Conservation (phyloP, 345 rosid species). For the Xanthoceras sorbifolium region DNA sequence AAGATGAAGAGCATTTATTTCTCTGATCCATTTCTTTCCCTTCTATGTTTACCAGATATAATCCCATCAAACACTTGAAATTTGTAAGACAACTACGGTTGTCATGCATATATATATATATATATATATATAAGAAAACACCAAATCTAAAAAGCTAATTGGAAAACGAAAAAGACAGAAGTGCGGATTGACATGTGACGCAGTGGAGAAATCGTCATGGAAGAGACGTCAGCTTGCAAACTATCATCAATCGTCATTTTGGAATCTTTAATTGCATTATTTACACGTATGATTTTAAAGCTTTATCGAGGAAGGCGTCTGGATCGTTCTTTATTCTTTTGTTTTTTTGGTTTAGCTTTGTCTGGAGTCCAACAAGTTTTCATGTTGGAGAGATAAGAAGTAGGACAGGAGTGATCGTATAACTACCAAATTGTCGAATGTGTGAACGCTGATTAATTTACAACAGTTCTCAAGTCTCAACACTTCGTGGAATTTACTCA, state of each 20-base stretch:
- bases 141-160: not conserved
- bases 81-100: not conserved
- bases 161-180: not conserved
- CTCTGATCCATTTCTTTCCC: conserved; percentile 15
- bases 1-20: conserved; percentile 15
- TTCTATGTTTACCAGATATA: not conserved
- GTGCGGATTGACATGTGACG: not conserved
- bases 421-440: too few relatives aligned
- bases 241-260: not conserved
- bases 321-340: not conserved
- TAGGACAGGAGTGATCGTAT: too few relatives aligned
- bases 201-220: not conserved
- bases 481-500: too few relatives aligned
- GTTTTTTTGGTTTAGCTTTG: not conserved
- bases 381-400: not conserved
- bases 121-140: not conserved
- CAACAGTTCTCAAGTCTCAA: too few relatives aligned
- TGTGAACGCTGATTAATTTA: too few relatives aligned
- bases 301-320: not conserved
- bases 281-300: not conserved
- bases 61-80: not conserved
- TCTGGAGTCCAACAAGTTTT: not conserved
- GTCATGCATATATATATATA: not conserved
- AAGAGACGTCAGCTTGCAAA: not conserved
- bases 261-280: not conserved